Percentiles rank a stretch among this genome's conserved stretches.
These are phyloP conservation scores for Dendrocalamus latiflorus DNA, from an alignment of 202 grass and related monocot species.

Conservation along the genomic window DNA sequence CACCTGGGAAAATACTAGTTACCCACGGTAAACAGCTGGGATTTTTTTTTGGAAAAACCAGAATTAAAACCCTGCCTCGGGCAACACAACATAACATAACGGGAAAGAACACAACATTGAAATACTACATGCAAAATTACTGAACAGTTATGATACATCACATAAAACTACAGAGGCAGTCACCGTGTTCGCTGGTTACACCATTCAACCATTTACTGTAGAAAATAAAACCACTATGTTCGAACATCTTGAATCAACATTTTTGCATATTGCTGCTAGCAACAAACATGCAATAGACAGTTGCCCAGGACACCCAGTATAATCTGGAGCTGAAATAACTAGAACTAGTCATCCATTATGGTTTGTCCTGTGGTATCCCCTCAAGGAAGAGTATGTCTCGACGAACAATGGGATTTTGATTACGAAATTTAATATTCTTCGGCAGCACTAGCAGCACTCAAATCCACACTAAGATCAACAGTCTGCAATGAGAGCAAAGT, in stretches of 20 bases:
- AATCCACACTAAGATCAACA: slow-evolving; percentile 73
- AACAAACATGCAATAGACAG: slow-evolving; percentile 11
- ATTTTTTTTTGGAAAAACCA: not conserved
- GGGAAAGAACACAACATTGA: not conserved
- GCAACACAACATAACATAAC: not conserved
- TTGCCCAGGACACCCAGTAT: not conserved
- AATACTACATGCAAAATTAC: not conserved
- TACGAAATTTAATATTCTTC: slow-evolving; percentile 59
- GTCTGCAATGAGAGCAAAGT: slow-evolving; percentile 29
- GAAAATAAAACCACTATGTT: slow-evolving; percentile 25
- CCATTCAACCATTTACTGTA: slow-evolving; percentile 5
- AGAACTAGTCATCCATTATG: not conserved
- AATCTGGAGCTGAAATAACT: slow-evolving; percentile 16
- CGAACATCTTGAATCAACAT: slow-evolving; percentile 4
- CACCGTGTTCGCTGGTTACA: slow-evolving; percentile 9
- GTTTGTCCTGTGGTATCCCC: not conserved
- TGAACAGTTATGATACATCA: not conserved
- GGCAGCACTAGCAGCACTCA: slow-evolving; percentile 80
- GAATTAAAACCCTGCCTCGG: not conserved
- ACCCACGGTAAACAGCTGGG: not conserved
- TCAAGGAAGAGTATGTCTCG: not conserved
- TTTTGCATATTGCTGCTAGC: slow-evolving; percentile 18
- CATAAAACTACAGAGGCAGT: not conserved
- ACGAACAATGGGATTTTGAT: slow-evolving; percentile 7
- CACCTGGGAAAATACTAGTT: not conserved